Conservation (phyloP, 768 basidiomycete genomes). For the Tricholomella constricta region DNA sequence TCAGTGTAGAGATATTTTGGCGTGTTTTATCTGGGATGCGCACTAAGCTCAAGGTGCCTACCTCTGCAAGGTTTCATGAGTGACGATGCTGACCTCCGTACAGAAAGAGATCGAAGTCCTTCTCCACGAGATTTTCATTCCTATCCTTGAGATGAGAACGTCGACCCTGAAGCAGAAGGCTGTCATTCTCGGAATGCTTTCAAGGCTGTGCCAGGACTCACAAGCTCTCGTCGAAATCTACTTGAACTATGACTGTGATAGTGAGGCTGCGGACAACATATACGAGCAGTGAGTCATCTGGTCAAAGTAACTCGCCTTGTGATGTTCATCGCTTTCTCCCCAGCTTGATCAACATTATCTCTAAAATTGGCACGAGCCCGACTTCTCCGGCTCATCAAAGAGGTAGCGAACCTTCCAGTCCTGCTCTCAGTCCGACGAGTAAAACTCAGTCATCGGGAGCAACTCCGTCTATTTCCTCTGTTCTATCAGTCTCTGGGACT, state of each 20-base stretch:
- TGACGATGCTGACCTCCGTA: constrained; percentile 13
- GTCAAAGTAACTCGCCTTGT: background rate
- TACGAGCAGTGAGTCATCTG: constrained; percentile 81
- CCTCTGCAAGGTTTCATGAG: background rate
- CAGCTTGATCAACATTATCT: constrained; percentile 82
- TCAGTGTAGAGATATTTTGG: constrained; percentile 99
- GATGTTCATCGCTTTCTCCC: constrained; percentile 5
- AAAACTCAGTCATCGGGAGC: constrained; percentile 41
- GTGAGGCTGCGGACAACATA: constrained; percentile 92
- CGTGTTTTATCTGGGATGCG: constrained; percentile 91
- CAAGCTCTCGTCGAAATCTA: constrained; percentile 98
- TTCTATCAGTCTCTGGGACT: constrained; percentile 64
- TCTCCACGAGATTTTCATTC: constrained; percentile 98
- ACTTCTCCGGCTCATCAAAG: constrained; percentile 50
- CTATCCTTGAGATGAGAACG: constrained; percentile 97
- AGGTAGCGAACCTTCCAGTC: constrained; percentile 59
- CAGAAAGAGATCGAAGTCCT: constrained; percentile 99
- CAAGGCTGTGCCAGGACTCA: constrained; percentile 89
- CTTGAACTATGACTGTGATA: constrained; percentile 98
- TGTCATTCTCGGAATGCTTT: constrained; percentile 86
- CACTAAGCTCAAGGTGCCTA: constrained; percentile 86
- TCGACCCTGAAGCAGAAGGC: constrained; percentile 95
- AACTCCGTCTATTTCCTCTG: constrained; percentile 63
- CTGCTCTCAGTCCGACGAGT: constrained; percentile 54
- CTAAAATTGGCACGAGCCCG: constrained; percentile 78